These are phyloP conservation scores for Sporothrix protearum DNA, from an alignment of 2,329 filamentous ascomycete species.

Conservation along the genomic window DNA sequence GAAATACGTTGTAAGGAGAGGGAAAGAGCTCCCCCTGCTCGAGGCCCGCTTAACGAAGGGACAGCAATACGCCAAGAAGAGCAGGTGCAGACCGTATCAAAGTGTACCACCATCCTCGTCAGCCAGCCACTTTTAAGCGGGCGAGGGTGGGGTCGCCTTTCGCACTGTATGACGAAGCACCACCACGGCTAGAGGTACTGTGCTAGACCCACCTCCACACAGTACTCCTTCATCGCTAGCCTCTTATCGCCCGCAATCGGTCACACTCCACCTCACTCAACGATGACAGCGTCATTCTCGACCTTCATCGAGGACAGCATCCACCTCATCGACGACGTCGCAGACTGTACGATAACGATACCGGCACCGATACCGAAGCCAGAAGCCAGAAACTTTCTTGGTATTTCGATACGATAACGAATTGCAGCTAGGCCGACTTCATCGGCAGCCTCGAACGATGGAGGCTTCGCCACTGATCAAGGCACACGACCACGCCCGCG, in stretches of 20 bases:
- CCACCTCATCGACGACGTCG: neutral
- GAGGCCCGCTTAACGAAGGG: neutral
- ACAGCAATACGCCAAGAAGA: neutral
- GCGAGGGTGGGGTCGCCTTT: neutral
- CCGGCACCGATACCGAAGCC: neutral
- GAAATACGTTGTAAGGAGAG: too few species aligned
- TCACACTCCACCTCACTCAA: neutral
- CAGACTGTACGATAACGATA: neutral
- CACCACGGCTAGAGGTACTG: neutral
- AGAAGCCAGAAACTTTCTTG: neutral
- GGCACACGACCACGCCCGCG: slow-evolving; percentile 85
- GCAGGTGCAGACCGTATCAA: neutral
- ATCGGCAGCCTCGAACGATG: slow-evolving; percentile 45
- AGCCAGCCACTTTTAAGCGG: slow-evolving; percentile 2
- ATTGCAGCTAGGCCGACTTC: too few species aligned
- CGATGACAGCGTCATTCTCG: slow-evolving; percentile 2
- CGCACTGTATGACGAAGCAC: neutral
- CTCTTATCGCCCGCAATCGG: slow-evolving; percentile 17
- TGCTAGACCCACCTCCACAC: neutral
- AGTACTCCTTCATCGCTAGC: neutral
- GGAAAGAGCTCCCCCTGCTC: neutral
- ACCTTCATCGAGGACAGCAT: neutral
- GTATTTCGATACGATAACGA: too few species aligned
- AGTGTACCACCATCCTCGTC: neutral
- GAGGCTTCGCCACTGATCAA: slow-evolving; percentile 66